Percentiles rank a stretch among this genome's conserved stretches.
Conservation (phyloP, 1,284 basidiomycete species). For the Moniliophthora roreri region DNA sequence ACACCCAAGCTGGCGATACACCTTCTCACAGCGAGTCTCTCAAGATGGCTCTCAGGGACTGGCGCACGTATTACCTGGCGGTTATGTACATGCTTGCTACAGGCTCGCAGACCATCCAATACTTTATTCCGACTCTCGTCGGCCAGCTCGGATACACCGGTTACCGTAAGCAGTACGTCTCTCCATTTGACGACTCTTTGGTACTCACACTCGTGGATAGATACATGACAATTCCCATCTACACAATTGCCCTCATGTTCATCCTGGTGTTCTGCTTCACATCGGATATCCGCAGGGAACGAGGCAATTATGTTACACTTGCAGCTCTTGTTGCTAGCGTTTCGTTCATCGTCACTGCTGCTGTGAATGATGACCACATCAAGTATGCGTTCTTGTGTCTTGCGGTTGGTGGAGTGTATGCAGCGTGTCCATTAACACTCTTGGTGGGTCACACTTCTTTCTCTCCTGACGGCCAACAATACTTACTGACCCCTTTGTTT, state of each 20-base stretch:
- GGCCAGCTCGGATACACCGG: constrained; percentile 26
- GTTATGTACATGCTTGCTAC: constrained; percentile 36
- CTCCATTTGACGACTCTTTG: not conserved
- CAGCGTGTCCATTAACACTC: constrained; percentile 36
- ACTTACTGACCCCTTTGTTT: too few species aligned
- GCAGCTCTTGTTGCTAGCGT: constrained; percentile 27
- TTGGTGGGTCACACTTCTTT: constrained; percentile 28
- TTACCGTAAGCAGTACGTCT: not conserved
- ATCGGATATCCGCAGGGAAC: constrained; percentile 33
- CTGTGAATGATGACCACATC: constrained; percentile 31
- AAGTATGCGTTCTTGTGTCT: constrained; percentile 45
- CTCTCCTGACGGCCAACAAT: constrained; percentile 9
- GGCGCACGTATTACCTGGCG: constrained; percentile 31
- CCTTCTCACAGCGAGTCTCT: constrained; percentile 32
- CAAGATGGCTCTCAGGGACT: constrained; percentile 33
- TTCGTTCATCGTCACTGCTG: constrained; percentile 38
- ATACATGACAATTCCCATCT: constrained; percentile 45
- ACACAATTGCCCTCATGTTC: constrained; percentile 33
- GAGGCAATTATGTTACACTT: constrained; percentile 32
- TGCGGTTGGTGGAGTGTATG: constrained; percentile 41
- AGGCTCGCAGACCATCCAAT: constrained; percentile 42
- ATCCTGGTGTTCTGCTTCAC: constrained; percentile 31
- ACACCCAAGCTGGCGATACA: constrained; percentile 16
- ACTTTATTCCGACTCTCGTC: constrained; percentile 41
- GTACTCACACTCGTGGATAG: not conserved